These are phyloP conservation scores for Emericellopsis terricola DNA, from an alignment of 495 filamentous ascomycete genomes.

Conservation along the genomic window DNA sequence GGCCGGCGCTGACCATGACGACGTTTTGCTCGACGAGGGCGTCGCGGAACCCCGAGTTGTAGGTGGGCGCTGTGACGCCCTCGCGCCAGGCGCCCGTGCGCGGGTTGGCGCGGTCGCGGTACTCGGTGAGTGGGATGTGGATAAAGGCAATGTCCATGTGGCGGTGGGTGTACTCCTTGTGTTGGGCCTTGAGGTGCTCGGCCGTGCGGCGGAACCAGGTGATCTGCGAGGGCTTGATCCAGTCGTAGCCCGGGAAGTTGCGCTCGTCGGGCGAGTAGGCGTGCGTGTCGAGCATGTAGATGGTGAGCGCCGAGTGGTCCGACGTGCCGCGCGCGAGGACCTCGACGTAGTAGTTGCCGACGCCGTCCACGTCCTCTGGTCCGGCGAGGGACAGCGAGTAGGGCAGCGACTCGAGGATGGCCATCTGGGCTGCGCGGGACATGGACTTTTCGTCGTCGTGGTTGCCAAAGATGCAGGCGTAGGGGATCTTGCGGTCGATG, in stretches of 20 bases:
- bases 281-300: conserved; percentile 91
- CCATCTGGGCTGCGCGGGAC: conserved; percentile 60
- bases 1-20: conserved; percentile 74
- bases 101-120: conserved; percentile 30
- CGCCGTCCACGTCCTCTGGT: conserved; percentile 65
- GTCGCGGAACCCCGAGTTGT: conserved; percentile 76
- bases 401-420: conserved; percentile 65
- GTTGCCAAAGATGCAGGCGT: conserved; percentile 89
- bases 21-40: conserved; percentile 73
- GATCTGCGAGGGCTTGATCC: conserved; percentile 87
- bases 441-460: conserved; percentile 89
- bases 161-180: conserved; percentile 69
- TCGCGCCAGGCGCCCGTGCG: conserved; percentile 54
- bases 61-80: conserved; percentile 63
- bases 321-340: conserved; percentile 62
- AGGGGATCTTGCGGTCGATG: conserved; percentile 75
- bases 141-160: conserved; percentile 97
- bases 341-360: conserved; percentile 91
- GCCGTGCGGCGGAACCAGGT: conserved; percentile 78
- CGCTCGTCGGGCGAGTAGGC: conserved; percentile 80
- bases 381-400: conserved; percentile 75
- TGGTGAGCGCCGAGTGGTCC: conserved; percentile 71
- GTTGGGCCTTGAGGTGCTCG: conserved; percentile 42
- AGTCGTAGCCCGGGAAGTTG: conserved; percentile 77
- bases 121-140: conserved; percentile 91